Base-by-base conservation (phyloP, 2,329 filamentous ascomycete genomes). In the Aspergillus sp. region DNA sequence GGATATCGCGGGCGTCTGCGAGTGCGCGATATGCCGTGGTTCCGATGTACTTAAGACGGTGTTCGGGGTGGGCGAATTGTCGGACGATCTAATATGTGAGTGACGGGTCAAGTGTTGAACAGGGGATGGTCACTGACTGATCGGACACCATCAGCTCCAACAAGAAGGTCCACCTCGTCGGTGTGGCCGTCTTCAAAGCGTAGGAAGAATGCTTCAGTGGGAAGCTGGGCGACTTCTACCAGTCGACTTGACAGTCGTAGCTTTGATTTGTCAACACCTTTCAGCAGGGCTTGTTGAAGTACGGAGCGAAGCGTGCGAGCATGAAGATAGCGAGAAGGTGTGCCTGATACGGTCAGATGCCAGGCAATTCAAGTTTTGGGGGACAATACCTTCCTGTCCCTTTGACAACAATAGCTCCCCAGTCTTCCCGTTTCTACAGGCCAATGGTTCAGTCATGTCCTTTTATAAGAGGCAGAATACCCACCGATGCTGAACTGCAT, bases 101-200 rank as follows among this genome's bases (percentile, higher is more conserved):
- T 19, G 19, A 17, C 1, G 0, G 3, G 13, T 25, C 6, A 15
- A 30, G 1, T 8, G 5, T 30, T 1, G 2, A 8, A 38, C 9
- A 21, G 5, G 2, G 52, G 8, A 15, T 12, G 17, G 25, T 8
- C 9, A 21, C 51, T 61, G 3, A 61, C 56, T 10, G 63, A 65
- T 32, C 61, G 53, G n/a, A 65, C 59, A 5, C 63, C 63, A 30
- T 63, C 63, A 5, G 63, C 61, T 2, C 63, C 63, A 7, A 65
- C 55, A 2, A 63, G 48, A 2, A 65, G 53, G 13, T 63, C 63
- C 1, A 57, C 61, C 17, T 61, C 53, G 28, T 57, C 56, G 5
- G 36, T 39, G 7, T 54, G 36, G 15, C 50, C 53, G 48, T 63
- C 55, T 25, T 57, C 38, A 38, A 61, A 65, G 12, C 32, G 43